Base-by-base conservation (phyloP, 148 eudicot genomes). In the Diospyros kaki region DNA sequence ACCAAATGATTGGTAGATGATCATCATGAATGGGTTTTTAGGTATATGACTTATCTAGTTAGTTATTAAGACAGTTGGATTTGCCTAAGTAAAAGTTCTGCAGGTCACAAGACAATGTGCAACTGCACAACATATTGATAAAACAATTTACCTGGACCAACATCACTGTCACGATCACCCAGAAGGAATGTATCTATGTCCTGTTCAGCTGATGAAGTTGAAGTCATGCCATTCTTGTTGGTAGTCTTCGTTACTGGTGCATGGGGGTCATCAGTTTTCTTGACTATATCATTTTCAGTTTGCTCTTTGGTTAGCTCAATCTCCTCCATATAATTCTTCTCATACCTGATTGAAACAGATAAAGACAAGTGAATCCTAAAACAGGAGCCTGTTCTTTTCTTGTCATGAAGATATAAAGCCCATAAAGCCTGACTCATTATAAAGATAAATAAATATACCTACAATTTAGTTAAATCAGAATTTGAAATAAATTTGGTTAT, bases 111-210 rank as follows among this genome's bases (percentile, higher is more conserved):
- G 28, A 28, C 45, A 68, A 75, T 65, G 66, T 42, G 9, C 42
- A 11, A 58, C 44, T 4, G 50, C 18, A 5, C 56, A 60, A 11
- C 46, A 61, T 55, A 48, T 4, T 60, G n/a, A 50, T 43, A 64
- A 53, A 68, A n/a, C n/a, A 73, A 73, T 46, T 69, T 75, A 89
- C 93, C 90, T 80, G 86, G 77, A 11, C 86, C 90, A 15, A 76
- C 89, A 66, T 87, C 93, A 62, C 87, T 78, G 56, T 81, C 89
- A 68, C 87, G 89, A 73, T 87, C 93, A 69, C 93, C 93, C 64
- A 89, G 72, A 84, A 89, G 90, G 75, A 87, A 89, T 43, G 81
- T 81, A 82, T 89, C 93, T 78, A 89, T 80, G 77, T 89, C 93
- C 84, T 89, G 90, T 69, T 89, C 93, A 40, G 88, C 79, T 45